Evolutionary conservation across 306 rosid genomes (phyloP), one percentile per base, ranked within the genome.

Genomic region (Urtica urens): DNA sequence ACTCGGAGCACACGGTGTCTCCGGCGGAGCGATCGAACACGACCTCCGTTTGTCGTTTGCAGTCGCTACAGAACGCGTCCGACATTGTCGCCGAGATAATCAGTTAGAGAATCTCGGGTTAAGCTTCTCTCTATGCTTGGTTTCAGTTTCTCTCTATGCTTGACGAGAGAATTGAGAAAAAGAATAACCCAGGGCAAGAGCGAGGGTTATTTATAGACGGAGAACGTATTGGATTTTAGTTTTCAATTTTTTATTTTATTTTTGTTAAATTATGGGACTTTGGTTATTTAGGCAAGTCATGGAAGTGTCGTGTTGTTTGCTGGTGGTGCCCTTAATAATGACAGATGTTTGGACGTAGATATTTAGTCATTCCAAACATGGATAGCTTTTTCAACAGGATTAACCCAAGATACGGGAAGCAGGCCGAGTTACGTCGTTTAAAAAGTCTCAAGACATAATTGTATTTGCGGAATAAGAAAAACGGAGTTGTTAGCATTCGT

Each of bases 1-100:
- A 90, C 79, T 90, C 97, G 11, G 95, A 90, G 43, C 99, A 85
- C 3, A 90, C 92, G 0, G 81, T 78, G 65, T 84, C 94, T 1
- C 99, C 99, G 1, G 99, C 87, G 19, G 99, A 77, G 77, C 85
- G 99, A 46, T 90, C 99, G 72, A 21, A 64, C 2, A 90, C 99
- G 56, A 90, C 92, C 82, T 81, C 95, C 45, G 99, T 84, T 44
- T 82, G 85, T 18, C 87, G 73, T 80, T 85, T 90, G 69, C 95
- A 90, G 47, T 85, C 99, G 57, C 74, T 18, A 77, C 99, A 90
- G 49, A 65, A 90, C 16, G 85, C 87, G 62, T 81, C 99, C 23
- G 86, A 76, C 96, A 88, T 88, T 30, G 27, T 18, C 44, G 23
- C 30, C 40, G 8, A 3, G 59, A 48, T 38, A 38, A 10, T 15